Conservation (phyloP, 345 rosid genomes). For the Eucalyptus paniculata region DNA sequence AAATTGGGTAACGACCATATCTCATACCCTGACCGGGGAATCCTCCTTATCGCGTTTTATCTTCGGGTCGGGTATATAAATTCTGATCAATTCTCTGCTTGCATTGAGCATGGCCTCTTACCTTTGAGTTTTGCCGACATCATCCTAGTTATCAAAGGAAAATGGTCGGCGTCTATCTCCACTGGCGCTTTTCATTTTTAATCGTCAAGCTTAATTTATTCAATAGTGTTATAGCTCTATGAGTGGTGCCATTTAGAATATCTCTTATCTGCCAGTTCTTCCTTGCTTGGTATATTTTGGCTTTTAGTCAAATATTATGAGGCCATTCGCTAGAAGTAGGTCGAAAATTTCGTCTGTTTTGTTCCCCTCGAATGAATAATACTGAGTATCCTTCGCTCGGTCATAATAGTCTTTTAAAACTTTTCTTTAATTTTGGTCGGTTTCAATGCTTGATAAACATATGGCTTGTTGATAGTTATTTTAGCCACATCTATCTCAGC, state of each 20-base stretch:
- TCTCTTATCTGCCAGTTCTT: background rate
- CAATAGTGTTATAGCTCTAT: background rate
- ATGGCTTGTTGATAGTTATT: background rate
- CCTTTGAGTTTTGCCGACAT: background rate
- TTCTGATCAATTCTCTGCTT: background rate
- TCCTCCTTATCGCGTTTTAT: background rate
- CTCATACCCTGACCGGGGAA: background rate
- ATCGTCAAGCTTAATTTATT: background rate
- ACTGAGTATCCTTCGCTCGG: background rate
- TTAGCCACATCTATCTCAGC: background rate
- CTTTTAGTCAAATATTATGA: background rate
- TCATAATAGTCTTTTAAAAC: background rate
- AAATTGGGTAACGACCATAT: background rate
- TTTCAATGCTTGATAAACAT: background rate
- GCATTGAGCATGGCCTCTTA: background rate
- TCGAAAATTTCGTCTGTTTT: background rate
- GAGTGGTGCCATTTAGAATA: background rate
- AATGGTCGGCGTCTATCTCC: background rate
- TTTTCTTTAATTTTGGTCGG: background rate
- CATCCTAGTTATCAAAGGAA: background rate
- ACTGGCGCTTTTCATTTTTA: background rate
- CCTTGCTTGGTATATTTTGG: background rate
- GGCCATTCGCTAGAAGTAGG: background rate
- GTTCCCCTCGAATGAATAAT: background rate
- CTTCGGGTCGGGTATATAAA: background rate